Conservation (phyloP, 1,139 yeast genomes). For the Hemisphaericaspora xylofermentans region DNA sequence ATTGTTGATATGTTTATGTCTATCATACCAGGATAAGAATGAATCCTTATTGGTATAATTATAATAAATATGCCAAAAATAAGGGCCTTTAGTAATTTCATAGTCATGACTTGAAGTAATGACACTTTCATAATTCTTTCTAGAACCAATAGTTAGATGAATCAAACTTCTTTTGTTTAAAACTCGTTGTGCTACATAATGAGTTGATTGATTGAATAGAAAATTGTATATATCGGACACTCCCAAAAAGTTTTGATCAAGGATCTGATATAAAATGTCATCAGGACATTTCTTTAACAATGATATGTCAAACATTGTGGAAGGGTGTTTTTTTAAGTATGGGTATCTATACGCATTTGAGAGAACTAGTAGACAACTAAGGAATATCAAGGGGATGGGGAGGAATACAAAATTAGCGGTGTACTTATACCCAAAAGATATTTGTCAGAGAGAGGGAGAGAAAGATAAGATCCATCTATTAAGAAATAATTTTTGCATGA, state of each 20-base stretch:
- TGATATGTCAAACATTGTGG: conserved; percentile 9
- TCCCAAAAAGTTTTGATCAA: conserved; percentile 8
- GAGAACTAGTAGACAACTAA: background rate
- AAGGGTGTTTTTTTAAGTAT: background rate
- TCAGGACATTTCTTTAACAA: conserved; percentile 8
- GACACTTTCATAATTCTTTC: conserved; percentile 10
- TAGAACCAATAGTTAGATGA: conserved; percentile 9
- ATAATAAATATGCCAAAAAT: conserved; percentile 12
- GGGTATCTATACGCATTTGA: background rate
- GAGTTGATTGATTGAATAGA: conserved; percentile 8
- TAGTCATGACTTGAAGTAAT: conserved; percentile 10
- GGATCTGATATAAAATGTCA: conserved; percentile 8
- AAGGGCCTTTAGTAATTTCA: conserved; percentile 10
- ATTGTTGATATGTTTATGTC: conserved; percentile 8
- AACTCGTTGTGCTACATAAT: conserved; percentile 9
- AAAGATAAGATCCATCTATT: too few species aligned
- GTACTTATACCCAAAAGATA: too few species aligned
- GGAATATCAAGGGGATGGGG: background rate
- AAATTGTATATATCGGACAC: conserved; percentile 9
- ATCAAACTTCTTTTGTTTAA: conserved; percentile 9
- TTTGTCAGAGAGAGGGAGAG: too few species aligned
- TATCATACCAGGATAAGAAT: conserved; percentile 8
- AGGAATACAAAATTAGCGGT: background rate
- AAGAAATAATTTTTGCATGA: too few species aligned
- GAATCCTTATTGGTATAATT: conserved; percentile 5